Evolutionary conservation across 768 basidiomycete species (phyloP).

Genomic region (Hortiboletus campestris): DNA sequence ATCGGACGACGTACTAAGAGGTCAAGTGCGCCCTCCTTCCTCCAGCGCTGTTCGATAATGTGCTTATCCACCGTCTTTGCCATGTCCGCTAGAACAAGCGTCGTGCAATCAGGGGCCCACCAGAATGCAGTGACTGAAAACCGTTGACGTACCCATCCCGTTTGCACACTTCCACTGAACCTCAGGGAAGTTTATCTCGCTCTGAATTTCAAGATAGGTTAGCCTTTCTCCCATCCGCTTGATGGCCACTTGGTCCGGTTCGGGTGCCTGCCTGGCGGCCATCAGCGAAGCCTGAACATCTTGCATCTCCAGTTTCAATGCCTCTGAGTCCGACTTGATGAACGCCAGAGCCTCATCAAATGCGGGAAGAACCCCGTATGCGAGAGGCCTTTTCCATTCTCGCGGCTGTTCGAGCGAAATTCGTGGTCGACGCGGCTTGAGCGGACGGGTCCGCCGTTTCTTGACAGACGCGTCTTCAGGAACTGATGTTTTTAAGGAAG

Average conservation of each 20-base stretch:
- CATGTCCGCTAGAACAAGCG: constrained; percentile 54
- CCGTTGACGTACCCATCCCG: constrained; percentile 64
- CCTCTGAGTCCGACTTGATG: constrained; percentile 59
- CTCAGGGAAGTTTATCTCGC: constrained; percentile 79
- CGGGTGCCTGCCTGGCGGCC: constrained; percentile 22
- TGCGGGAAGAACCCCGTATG: constrained; percentile 61
- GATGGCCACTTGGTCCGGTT: constrained; percentile 37
- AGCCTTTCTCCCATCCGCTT: constrained; percentile 48
- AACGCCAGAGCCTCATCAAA: constrained; percentile 84
- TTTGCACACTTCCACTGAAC: constrained; percentile 76
- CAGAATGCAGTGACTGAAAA: background rate
- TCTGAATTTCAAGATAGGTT: constrained; percentile 70
- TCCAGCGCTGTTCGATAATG: constrained; percentile 81
- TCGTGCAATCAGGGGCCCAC: background rate
- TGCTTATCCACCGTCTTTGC: constrained; percentile 70
- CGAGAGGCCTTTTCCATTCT: constrained; percentile 65
- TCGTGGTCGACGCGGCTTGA: constrained; percentile 43
- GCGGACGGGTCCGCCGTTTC: constrained; percentile 11
- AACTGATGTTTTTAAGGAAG: constrained; percentile 3
- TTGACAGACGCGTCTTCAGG: constrained; percentile 1
- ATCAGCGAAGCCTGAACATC: constrained; percentile 19
- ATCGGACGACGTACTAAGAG: constrained; percentile 52
- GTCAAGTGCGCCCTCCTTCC: constrained; percentile 80
- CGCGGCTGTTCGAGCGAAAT: constrained; percentile 53
- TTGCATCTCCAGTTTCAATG: constrained; percentile 37